These are phyloP conservation scores for Moniliophthora roreri DNA, from an alignment of 1,284 basidiomycete species.

Conservation along the genomic window DNA sequence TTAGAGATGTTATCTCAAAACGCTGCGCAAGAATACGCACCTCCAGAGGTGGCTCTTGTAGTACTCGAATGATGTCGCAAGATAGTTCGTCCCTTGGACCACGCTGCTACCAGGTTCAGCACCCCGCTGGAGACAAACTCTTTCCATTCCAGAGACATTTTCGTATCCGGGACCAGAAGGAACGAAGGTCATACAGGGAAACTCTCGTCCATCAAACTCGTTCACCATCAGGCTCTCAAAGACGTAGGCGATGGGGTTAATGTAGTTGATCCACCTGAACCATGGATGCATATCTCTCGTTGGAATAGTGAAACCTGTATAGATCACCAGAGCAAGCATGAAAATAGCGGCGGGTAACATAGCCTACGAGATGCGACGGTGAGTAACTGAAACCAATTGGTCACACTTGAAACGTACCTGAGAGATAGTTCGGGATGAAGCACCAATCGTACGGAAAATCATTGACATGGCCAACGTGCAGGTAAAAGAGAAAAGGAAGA, in stretches of 20 bases:
- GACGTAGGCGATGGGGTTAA: constrained; percentile 39
- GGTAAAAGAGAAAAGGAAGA: constrained; percentile 33
- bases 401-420: constrained; percentile 23
- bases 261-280: constrained; percentile 42
- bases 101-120: constrained; percentile 30
- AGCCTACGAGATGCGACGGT: too few species aligned
- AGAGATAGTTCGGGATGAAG: constrained; percentile 33
- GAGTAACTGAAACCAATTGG: too few species aligned
- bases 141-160: constrained; percentile 22
- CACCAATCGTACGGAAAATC: constrained; percentile 43
- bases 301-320: constrained; percentile 21
- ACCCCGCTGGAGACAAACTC: constrained; percentile 41
- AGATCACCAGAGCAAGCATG: constrained; percentile 42
- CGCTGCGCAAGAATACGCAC: constrained; percentile 2
- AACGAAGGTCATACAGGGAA: constrained; percentile 31
- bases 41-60: constrained; percentile 39
- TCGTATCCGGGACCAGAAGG: constrained; percentile 32
- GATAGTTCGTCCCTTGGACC: constrained; percentile 40
- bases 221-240: constrained; percentile 45
- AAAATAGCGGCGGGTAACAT: constrained; percentile 37
- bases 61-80: constrained; percentile 40
- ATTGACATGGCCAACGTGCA: constrained; percentile 39
- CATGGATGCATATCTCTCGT: constrained; percentile 9
- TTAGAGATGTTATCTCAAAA: not conserved
- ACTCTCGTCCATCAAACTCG: constrained; percentile 39